Base-by-base conservation (phyloP, 495 filamentous ascomycete species). In the Neurospora tetrasperma region DNA sequence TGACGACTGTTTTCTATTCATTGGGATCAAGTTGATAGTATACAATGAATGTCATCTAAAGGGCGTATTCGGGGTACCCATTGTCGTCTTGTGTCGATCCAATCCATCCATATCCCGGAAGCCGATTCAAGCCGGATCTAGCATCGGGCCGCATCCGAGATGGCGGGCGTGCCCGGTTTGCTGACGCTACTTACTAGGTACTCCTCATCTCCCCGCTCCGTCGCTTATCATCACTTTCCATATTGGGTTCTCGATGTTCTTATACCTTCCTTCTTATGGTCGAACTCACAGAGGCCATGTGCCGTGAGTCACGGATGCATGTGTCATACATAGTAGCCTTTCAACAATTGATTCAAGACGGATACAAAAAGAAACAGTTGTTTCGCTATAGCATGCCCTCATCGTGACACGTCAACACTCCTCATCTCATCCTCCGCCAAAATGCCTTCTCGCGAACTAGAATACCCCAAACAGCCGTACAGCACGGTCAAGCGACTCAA, bases 401-500 rank as follows among this genome's bases (percentile, higher is more conserved):
- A 0, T 42, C 5, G 48, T 59, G 48, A 59, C 23, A 39, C 10
- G 12, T 27, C 69, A 35, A 18, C 48, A 41, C 12, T 44, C 35
- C 42, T 16, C 39, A 35, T 16, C 31, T 31, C n/a, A 48, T 16
- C 23, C 59, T 2, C 72, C 18, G 10, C 71, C 79, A 83, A 78
- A 8, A 88, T 88, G 86, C 81, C 85, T 68, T 79, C 80, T 31
- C 75, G 79, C 42, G 79, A 83, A 11, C 84, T 93, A 39, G 86
- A 89, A 71, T 94, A 94, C 72, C 91, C 92, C 39, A 90, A 88
- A 76, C 84, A 86, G 71, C 76, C 84, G 31, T 85, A 85, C 72
- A 94, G 90, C 82, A 95, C 89, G 39, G 88, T 93, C 70, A 92
- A 92, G 76, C 88, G 92, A 23, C 87, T 90, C 72, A 87, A 88